Evolutionary conservation across 2,329 filamentous ascomycete species (phyloP).

Genomic region (Nigrograna mackinnonii): DNA sequence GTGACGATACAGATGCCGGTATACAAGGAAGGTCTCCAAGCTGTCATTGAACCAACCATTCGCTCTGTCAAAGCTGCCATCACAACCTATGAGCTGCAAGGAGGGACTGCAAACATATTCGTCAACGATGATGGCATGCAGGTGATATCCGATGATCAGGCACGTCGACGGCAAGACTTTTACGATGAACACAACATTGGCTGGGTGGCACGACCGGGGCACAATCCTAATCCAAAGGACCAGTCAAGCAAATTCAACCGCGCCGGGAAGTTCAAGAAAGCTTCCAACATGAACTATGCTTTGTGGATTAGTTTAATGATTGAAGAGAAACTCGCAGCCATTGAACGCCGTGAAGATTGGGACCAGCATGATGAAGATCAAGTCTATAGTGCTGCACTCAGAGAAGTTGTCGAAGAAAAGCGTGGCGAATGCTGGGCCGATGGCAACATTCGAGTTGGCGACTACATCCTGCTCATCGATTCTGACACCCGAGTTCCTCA

Average conservation of each 20-base stretch:
- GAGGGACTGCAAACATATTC: slow-evolving; percentile 70
- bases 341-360: slow-evolving; percentile 26
- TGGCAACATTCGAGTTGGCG: slow-evolving; percentile 82
- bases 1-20: slow-evolving; percentile 81
- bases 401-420: slow-evolving; percentile 66
- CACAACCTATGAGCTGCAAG: slow-evolving; percentile 56
- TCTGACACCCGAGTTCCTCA: slow-evolving; percentile 52
- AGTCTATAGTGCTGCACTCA: slow-evolving; percentile 46
- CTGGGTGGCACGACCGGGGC: slow-evolving; percentile 53
- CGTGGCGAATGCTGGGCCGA: slow-evolving; percentile 74
- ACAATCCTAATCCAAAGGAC: slow-evolving; percentile 29
- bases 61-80: slow-evolving; percentile 73
- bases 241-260: slow-evolving; percentile 26
- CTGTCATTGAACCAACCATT: slow-evolving; percentile 77
- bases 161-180: slow-evolving; percentile 49
- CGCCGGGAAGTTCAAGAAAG: slow-evolving; percentile 47
- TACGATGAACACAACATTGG: slow-evolving; percentile 56
- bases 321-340: slow-evolving; percentile 58
- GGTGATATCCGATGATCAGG: slow-evolving; percentile 54
- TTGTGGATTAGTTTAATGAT: slow-evolving; percentile 65
- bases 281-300: slow-evolving; percentile 76
- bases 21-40: slow-evolving; percentile 79
- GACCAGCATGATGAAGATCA: slow-evolving; percentile 39
- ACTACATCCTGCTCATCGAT: slow-evolving; percentile 74
- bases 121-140: slow-evolving; percentile 73